Evolutionary conservation across 495 filamentous ascomycete genomes (phyloP).

Genomic region (Parachaetomium inaequale): DNA sequence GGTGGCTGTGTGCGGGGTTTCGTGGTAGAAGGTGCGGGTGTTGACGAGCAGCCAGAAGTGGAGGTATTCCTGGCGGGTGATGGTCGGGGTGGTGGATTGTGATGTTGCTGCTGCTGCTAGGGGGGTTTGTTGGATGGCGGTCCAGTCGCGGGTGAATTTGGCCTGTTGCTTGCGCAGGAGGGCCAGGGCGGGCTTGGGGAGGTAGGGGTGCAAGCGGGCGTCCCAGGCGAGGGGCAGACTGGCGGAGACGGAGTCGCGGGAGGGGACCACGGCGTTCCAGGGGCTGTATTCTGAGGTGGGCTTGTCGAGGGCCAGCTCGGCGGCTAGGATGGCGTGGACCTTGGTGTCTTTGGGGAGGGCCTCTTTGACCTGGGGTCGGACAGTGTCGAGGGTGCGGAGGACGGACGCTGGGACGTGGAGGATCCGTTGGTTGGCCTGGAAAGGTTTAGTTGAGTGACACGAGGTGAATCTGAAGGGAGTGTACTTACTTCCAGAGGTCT

Average conservation of each 20-base stretch:
- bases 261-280: slow-evolving; percentile 72
- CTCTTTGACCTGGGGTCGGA: slow-evolving; percentile 52
- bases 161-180: slow-evolving; percentile 59
- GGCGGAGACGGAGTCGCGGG: slow-evolving; percentile 52
- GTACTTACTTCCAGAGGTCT: slow-evolving; percentile 55
- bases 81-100: slow-evolving; percentile 14
- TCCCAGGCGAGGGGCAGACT: slow-evolving; percentile 71
- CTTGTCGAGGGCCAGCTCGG: slow-evolving; percentile 57
- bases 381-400: slow-evolving; percentile 58
- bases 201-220: slow-evolving; percentile 39
- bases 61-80: slow-evolving; percentile 53
- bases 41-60: slow-evolving; percentile 82
- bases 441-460: not conserved
- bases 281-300: slow-evolving; percentile 31
- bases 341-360: slow-evolving; percentile 49
- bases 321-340: slow-evolving; percentile 68
- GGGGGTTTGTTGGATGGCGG: slow-evolving; percentile 35
- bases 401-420: slow-evolving; percentile 60
- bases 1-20: slow-evolving; percentile 38
- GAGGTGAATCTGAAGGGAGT: not conserved
- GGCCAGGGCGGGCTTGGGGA: slow-evolving; percentile 43
- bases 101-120: not conserved
- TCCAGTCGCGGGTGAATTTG: slow-evolving; percentile 63
- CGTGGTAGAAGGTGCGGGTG: slow-evolving; percentile 76
- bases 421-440: slow-evolving; percentile 52